Conservation (phyloP, 345 rosid species). For the Salix arbutifolia region DNA sequence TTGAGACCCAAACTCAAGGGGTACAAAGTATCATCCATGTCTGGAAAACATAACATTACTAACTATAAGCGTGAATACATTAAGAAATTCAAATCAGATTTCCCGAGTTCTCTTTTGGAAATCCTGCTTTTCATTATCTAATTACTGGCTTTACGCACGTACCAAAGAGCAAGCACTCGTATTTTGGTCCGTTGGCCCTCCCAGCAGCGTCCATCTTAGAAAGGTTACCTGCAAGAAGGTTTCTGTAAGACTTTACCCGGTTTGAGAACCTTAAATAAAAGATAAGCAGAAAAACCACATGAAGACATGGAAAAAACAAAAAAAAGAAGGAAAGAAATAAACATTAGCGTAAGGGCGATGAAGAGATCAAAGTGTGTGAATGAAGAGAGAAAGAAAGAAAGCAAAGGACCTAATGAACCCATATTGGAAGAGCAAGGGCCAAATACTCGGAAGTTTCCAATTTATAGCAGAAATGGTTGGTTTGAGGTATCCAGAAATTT, state of each 20-base stretch:
- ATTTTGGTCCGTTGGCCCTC: slow-evolving; percentile 38
- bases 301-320: not conserved
- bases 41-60: slow-evolving; percentile 33
- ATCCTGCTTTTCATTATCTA: not conserved
- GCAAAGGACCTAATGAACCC: not conserved
- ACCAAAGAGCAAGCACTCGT: slow-evolving; percentile 87
- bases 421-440: slow-evolving; percentile 1
- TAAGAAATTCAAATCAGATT: not conserved
- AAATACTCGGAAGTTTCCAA: not conserved
- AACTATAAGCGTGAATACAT: not conserved
- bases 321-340: not conserved
- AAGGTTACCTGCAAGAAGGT: slow-evolving; percentile 25
- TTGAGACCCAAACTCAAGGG: slow-evolving; percentile 72
- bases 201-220: slow-evolving; percentile 51
- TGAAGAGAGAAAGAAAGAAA: not conserved
- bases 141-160: slow-evolving; percentile 20
- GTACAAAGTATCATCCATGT: slow-evolving; percentile 85
- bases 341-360: not conserved
- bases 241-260: not conserved
- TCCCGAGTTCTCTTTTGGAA: not conserved
- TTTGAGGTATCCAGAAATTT: not conserved
- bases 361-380: not conserved
- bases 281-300: not conserved
- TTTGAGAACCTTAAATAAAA: not conserved
- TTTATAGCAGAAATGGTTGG: slow-evolving; percentile 6